Evolutionary conservation across 2,329 filamentous ascomycete species (phyloP), one percentile per base, ranked within the genome.

Genomic region (Exophiala sp.): DNA sequence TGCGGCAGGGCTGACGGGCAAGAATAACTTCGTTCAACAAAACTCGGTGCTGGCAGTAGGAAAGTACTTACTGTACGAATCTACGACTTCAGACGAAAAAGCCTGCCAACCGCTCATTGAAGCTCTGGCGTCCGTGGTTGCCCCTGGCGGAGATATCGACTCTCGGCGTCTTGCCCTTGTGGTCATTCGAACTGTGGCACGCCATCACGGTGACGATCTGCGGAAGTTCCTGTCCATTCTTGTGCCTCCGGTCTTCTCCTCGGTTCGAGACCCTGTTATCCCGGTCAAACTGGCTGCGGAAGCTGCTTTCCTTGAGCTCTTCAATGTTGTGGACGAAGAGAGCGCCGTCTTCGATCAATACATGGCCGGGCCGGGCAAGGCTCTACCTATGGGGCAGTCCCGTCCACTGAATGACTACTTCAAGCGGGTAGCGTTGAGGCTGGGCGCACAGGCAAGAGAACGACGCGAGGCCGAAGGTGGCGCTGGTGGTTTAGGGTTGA

Each of bases 341-440:
- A 78, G 76, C 52, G 83, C 80, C 56, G 81, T 96, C 16, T 97
- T 96, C 66, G 90, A 96, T 61, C 90, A 90, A 70, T 97, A 89
- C 69, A 83, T 96, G 73, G 37, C 46, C 13, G 81, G 82, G 0
- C 75, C 83, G 1, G 80, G 79, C 4, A 78, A 79, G 43, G 79
- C 81, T 2, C 69, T 96, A 52, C 42, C 50, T 4, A 38, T 45
- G 6, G 56, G 54, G 10, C 76, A 82, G 7, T 70, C 86, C 0
- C 79, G 91, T 60, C 89, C 85, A 66, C 96, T 98, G 85, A 79
- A 83, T 52, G 93, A 98, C 67, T 98, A 98, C 72, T 97, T 97
- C 73, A 95, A 95, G 76, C 78, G 93, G 35, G 87, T 98, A 57
- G 88, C 88, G 1, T 68, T 91, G 63, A 80, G 90, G 60, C 71